Conservation (phyloP, 2,329 filamentous ascomycete genomes). For the Colletotrichum nymphaeae region DNA sequence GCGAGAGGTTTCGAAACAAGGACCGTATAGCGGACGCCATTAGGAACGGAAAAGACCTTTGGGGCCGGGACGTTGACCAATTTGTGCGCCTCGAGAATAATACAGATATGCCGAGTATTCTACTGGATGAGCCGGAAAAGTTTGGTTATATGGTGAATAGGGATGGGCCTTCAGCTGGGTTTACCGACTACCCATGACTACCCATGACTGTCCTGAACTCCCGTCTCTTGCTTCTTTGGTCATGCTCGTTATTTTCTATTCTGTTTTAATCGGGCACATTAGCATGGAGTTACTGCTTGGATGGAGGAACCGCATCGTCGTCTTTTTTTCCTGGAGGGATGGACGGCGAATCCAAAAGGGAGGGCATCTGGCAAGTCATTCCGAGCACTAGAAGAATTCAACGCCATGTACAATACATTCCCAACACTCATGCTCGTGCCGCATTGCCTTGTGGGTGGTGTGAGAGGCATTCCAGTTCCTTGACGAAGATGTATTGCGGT, state of each 20-base stretch:
- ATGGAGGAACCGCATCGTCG: neutral
- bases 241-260: neutral
- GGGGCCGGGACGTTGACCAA: constrained; percentile 59
- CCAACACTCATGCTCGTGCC: no score
- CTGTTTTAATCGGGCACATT: neutral
- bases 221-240: neutral
- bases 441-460: no score
- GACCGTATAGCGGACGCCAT: constrained; percentile 62
- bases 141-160: constrained; percentile 59
- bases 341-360: neutral
- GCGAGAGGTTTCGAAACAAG: constrained; percentile 57
- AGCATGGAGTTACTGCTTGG: neutral
- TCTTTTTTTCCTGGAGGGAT: neutral
- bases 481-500: neutral
- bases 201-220: constrained; percentile 35
- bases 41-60: constrained; percentile 64
- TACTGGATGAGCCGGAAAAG: constrained; percentile 51
- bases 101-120: constrained; percentile 61
- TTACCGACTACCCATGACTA: constrained; percentile 61
- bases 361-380: neutral
- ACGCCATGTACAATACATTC: neutral
- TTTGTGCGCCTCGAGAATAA: constrained; percentile 63
- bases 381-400: neutral
- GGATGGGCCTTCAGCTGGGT: constrained; percentile 59
- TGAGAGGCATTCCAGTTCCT: neutral